Percentiles rank a stretch among this genome's conserved stretches.
Conservation (phyloP, 2,329 filamentous ascomycete genomes). For the Neocucurbitaria cava region DNA sequence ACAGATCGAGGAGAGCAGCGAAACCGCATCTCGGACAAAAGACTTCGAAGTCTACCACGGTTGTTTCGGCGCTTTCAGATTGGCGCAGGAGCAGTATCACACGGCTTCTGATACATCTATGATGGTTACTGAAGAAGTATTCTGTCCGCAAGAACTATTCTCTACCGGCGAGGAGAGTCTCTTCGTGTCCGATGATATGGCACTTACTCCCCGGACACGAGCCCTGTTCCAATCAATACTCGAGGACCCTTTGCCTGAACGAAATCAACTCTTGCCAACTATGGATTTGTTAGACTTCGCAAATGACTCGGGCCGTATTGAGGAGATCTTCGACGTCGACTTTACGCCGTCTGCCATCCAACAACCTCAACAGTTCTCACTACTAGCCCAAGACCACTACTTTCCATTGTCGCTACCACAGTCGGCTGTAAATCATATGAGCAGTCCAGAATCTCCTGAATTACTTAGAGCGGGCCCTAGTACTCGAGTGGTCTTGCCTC, state of each 20-base stretch:
- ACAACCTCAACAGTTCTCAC: not conserved
- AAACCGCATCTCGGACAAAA: not conserved
- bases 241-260: slow-evolving; percentile 1
- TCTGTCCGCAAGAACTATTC: not conserved
- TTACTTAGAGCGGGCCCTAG: not conserved
- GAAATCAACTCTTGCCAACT: not conserved
- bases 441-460: not conserved
- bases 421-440: not conserved
- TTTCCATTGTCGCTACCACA: not conserved
- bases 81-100: not conserved
- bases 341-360: not conserved
- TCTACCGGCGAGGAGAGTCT: not conserved
- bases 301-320: slow-evolving; percentile 1
- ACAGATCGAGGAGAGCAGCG: slow-evolving; percentile 42
- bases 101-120: not conserved
- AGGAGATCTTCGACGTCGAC: slow-evolving; percentile 11
- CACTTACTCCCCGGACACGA: slow-evolving; percentile 11
- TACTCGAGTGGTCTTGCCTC: slow-evolving; percentile 15
- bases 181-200: not conserved
- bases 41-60: slow-evolving; percentile 10
- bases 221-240: slow-evolving; percentile 10
- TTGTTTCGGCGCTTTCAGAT: slow-evolving; percentile 19
- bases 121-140: not conserved
- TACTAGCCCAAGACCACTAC: not conserved
- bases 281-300: not conserved